Percentiles rank a stretch among this genome's conserved stretches.
These are phyloP conservation scores for Lophiotrema nucula DNA, from an alignment of 495 filamentous ascomycete species.

Conservation along the genomic window DNA sequence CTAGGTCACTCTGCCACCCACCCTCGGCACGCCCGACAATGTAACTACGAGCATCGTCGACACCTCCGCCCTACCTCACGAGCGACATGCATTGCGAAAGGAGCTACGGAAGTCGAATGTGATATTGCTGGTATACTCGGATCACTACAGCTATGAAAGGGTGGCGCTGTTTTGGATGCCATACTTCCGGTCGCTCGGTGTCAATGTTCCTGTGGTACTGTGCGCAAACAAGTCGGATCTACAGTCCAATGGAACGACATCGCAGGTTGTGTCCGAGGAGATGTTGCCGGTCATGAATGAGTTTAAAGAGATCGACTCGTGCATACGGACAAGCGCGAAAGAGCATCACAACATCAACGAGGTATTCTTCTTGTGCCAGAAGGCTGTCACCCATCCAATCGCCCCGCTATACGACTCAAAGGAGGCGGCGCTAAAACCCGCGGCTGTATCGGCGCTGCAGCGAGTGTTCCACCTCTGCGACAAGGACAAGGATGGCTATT, in stretches of 20 bases:
- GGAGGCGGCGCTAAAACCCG: slow-evolving; percentile 79
- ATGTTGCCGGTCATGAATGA: slow-evolving; percentile 98
- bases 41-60: slow-evolving; percentile 95
- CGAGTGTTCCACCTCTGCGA: slow-evolving; percentile 94
- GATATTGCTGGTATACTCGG: slow-evolving; percentile 94
- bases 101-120: slow-evolving; percentile 96
- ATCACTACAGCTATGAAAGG: slow-evolving; percentile 97
- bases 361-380: slow-evolving; percentile 95
- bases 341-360: slow-evolving; percentile 96
- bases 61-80: slow-evolving; percentile 91
- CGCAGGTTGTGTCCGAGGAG: slow-evolving; percentile 88
- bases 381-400: slow-evolving; percentile 97
- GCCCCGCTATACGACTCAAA: slow-evolving; percentile 96
- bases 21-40: slow-evolving; percentile 85
- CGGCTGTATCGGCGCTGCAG: slow-evolving; percentile 78
- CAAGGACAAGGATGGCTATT: slow-evolving; percentile 91
- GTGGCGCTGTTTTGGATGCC: slow-evolving; percentile 98
- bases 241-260: slow-evolving; percentile 62
- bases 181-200: slow-evolving; percentile 91
- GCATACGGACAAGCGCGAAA: slow-evolving; percentile 90
- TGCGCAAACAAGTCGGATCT: slow-evolving; percentile 97
- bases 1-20: slow-evolving; percentile 90
- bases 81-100: slow-evolving; percentile 79
- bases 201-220: slow-evolving; percentile 94
- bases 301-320: slow-evolving; percentile 98